Evolutionary conservation across 768 basidiomycete genomes (phyloP).

Genomic region (Leucocoprinus birnbaumii): DNA sequence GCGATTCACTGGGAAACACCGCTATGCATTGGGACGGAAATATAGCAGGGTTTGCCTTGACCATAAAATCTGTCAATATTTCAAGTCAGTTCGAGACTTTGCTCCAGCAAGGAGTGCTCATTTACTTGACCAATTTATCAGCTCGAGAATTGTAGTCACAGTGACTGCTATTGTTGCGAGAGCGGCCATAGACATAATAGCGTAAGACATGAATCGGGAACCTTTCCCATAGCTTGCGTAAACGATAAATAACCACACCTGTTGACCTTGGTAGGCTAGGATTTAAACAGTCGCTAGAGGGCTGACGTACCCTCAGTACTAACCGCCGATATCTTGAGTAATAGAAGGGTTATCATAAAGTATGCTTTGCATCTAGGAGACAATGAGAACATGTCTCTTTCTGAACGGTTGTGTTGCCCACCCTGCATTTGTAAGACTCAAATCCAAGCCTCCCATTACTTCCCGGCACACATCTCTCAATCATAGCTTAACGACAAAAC

Average conservation of each 20-base stretch:
- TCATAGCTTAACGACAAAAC: not conserved
- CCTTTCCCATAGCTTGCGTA: constrained; percentile 3
- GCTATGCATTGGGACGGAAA: too few relatives aligned
- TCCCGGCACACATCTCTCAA: not conserved
- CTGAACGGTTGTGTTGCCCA: too few relatives aligned
- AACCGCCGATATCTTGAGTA: not conserved
- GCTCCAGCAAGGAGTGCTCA: too few relatives aligned
- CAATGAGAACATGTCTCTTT: not conserved
- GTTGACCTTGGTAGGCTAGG: not conserved
- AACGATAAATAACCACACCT: constrained; percentile 5
- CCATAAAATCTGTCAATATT: too few relatives aligned
- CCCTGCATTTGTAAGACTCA: not conserved
- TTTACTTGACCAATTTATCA: too few relatives aligned
- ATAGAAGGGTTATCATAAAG: not conserved
- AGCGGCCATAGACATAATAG: too few relatives aligned
- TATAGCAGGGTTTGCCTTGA: too few relatives aligned
- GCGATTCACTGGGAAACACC: too few relatives aligned
- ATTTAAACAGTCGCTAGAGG: not conserved
- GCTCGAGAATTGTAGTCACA: too few relatives aligned
- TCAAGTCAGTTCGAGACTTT: too few relatives aligned
- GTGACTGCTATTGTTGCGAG: too few relatives aligned
- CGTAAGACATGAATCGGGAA: too few relatives aligned
- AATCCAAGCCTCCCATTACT: not conserved
- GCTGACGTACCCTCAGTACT: constrained; percentile 5
- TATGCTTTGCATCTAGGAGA: not conserved